These are phyloP conservation scores for Tricholoma hemisulphureum DNA, from an alignment of 768 basidiomycete species.

Conservation along the genomic window DNA sequence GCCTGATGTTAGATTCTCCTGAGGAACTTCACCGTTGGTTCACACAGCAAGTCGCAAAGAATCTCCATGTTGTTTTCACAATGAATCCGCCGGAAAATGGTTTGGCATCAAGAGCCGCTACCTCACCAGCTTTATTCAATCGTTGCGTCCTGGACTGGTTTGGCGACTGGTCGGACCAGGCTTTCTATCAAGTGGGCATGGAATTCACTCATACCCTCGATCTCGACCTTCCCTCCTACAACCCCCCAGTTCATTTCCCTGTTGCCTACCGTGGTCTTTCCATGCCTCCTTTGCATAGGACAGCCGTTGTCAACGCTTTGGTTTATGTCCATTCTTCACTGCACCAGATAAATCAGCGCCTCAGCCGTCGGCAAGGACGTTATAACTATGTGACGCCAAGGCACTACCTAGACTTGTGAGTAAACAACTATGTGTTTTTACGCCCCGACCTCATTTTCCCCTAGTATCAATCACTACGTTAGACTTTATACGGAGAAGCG, in stretches of 20 bases:
- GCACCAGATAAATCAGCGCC: conserved; percentile 82
- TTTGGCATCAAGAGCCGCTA: conserved; percentile 91
- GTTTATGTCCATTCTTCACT: conserved; percentile 90
- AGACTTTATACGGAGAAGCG: conserved; percentile 93
- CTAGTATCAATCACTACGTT: conserved; percentile 95
- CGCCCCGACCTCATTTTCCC: conserved; percentile 9
- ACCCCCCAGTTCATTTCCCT: conserved; percentile 80
- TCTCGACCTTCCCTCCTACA: conserved; percentile 82
- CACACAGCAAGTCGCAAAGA: conserved; percentile 96
- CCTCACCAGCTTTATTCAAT: conserved; percentile 97
- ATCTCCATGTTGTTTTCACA: conserved; percentile 97
- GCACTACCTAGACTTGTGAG: conserved; percentile 98
- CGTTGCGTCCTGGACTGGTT: conserved; percentile 99
- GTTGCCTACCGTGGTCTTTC: conserved; percentile 81
- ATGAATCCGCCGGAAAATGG: conserved; percentile 99
- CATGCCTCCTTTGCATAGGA: conserved; percentile 86
- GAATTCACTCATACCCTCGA: conserved; percentile 96
- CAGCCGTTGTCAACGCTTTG: conserved; percentile 89
- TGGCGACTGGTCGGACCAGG: conserved; percentile 98
- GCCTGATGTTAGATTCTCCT: conserved; percentile 95
- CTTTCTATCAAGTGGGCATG: conserved; percentile 96
- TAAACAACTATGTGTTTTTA: conserved; percentile 17
- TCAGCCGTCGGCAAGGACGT: conserved; percentile 91
- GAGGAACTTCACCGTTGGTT: conserved; percentile 99
- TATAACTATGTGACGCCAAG: conserved; percentile 97